These are phyloP conservation scores for Dovyalis caffra DNA, from an alignment of 345 rosid genomes.

Conservation along the genomic window DNA sequence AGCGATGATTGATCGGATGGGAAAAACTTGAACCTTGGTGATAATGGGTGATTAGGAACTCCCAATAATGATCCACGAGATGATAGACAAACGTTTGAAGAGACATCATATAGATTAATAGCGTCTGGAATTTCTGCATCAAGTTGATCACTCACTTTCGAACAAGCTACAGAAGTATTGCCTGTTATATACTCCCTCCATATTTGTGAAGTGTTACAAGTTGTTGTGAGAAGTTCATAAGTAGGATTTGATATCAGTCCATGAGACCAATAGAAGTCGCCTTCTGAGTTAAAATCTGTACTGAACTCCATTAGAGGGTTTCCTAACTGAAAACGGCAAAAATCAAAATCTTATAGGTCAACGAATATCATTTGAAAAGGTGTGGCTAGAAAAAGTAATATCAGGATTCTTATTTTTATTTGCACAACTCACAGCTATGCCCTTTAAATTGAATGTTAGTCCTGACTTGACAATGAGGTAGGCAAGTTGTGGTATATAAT, in stretches of 20 bases:
- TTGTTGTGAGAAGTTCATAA: conserved; percentile 8
- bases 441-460: conserved; percentile 20
- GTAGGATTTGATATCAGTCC: conserved; percentile 22
- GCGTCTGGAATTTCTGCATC: conserved; percentile 1
- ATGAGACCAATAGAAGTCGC: conserved; percentile 25
- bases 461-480: conserved; percentile 19
- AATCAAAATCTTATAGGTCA: background rate
- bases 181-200: background rate
- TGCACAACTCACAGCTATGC: conserved; percentile 22
- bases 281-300: conserved; percentile 1
- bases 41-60: background rate
- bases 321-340: conserved; percentile 15
- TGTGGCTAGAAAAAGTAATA: background rate
- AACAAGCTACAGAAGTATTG: background rate
- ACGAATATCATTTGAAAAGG: background rate
- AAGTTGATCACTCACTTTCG: background rate
- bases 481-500: conserved; percentile 30
- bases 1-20: background rate
- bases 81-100: conserved; percentile 11
- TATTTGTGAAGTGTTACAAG: conserved; percentile 18
- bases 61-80: background rate
- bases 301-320: conserved; percentile 25
- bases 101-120: conserved; percentile 9
- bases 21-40: background rate
- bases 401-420: background rate